These are phyloP conservation scores for Skeletonema grethae DNA, from an alignment of 108 stramenopile genomes.

Conservation along the genomic window DNA sequence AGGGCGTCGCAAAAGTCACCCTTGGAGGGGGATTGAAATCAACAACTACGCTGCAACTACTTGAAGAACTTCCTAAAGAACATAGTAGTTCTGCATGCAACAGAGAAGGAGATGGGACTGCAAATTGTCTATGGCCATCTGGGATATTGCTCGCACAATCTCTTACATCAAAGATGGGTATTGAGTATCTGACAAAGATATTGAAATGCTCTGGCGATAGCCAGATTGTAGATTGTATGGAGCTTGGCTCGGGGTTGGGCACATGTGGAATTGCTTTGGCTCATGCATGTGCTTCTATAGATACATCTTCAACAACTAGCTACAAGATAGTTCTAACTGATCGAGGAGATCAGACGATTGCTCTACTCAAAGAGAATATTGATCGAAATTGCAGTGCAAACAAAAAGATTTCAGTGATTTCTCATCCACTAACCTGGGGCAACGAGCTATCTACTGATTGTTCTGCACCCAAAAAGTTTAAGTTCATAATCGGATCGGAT, in stretches of 20 bases:
- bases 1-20: slow-evolving; percentile 14
- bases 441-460: neutral
- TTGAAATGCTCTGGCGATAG: slow-evolving; percentile 5
- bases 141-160: slow-evolving; percentile 41
- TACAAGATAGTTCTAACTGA: slow-evolving; percentile 34
- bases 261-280: slow-evolving; percentile 67
- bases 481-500: slow-evolving; percentile 73
- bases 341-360: slow-evolving; percentile 42
- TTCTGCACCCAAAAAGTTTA: slow-evolving; percentile 22
- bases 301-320: neutral
- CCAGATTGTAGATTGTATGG: slow-evolving; percentile 41
- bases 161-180: slow-evolving; percentile 29
- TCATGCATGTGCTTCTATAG: slow-evolving; percentile 17
- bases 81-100: neutral
- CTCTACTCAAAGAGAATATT: slow-evolving; percentile 55
- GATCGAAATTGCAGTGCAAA: slow-evolving; percentile 23
- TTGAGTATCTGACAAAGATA: slow-evolving; percentile 18
- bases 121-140: slow-evolving; percentile 50
- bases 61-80: slow-evolving; percentile 18
- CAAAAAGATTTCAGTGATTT: neutral
- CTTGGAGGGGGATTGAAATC: slow-evolving; percentile 39
- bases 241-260: slow-evolving; percentile 77
- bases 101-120: slow-evolving; percentile 49
- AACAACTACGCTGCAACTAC: slow-evolving; percentile 12
- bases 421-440: slow-evolving; percentile 53